Evolutionary conservation across 2,329 filamentous ascomycete genomes (phyloP).

Genomic region (Neonectria coccinea): DNA sequence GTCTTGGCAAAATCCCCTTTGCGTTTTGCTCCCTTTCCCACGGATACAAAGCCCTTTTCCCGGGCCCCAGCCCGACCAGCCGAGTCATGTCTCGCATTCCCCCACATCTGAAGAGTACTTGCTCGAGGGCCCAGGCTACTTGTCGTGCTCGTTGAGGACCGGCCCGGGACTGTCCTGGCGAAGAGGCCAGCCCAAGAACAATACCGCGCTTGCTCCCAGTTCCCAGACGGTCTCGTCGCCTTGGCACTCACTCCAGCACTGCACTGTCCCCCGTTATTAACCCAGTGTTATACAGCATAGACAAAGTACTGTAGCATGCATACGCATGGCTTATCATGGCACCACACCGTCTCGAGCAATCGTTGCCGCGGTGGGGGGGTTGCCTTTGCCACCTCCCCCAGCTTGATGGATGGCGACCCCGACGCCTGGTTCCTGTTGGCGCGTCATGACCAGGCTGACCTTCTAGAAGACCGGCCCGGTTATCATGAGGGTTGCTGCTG

Average conservation of each 20-base stretch:
- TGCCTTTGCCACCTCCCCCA: slow-evolving; percentile 29
- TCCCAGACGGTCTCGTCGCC: slow-evolving; percentile 7
- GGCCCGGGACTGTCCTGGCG: slow-evolving; percentile 16
- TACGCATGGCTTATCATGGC: slow-evolving; percentile 40
- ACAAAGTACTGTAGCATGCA: slow-evolving; percentile 4
- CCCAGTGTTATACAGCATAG: background rate
- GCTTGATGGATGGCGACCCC: slow-evolving; percentile 17
- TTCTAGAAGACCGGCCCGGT: slow-evolving; percentile 42
- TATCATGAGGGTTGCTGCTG: slow-evolving; percentile 13
- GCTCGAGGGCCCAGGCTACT: slow-evolving; percentile 31
- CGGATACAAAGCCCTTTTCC: background rate
- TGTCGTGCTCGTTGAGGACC: slow-evolving; percentile 9
- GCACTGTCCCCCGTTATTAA: background rate
- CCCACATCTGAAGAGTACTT: slow-evolving; percentile 38
- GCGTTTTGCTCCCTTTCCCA: slow-evolving; percentile 7
- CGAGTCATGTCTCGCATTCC: slow-evolving; percentile 43
- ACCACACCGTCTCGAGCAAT: slow-evolving; percentile 31
- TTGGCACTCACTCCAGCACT: background rate
- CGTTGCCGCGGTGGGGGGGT: slow-evolving; percentile 34
- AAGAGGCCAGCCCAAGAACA: slow-evolving; percentile 1
- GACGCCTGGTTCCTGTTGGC: slow-evolving; percentile 12
- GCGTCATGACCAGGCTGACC: slow-evolving; percentile 32
- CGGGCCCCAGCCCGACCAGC: slow-evolving; percentile 22
- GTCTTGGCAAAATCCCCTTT: slow-evolving; percentile 22
- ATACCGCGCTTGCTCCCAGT: background rate